Evolutionary conservation across 331 rosid genomes (phyloP).

Genomic region (Malus hybrid): DNA sequence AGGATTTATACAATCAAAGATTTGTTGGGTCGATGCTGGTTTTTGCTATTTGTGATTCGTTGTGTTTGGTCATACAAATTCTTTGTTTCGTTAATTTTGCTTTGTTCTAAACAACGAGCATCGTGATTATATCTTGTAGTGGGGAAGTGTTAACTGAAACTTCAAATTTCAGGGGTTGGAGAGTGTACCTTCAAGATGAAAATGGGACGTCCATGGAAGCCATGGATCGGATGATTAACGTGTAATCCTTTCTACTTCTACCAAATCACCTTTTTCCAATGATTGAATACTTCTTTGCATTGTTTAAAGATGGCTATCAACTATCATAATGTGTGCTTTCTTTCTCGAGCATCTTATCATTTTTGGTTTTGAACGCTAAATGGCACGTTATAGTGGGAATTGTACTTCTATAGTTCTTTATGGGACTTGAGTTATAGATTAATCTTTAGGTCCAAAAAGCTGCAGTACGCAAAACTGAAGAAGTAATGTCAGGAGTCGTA

Average conservation of each 20-base stretch:
- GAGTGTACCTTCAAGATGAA: slow-evolving; percentile 87
- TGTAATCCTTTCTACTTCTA: slow-evolving; percentile 33
- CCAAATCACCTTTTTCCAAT: background rate
- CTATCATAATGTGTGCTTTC: background rate
- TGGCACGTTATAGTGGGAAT: no score
- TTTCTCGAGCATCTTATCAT: background rate
- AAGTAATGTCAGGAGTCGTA: no score
- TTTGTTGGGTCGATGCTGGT: no score
- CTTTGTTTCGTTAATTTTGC: no score
- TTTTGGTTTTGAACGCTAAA: background rate
- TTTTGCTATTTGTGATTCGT: no score
- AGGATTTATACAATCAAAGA: no score
- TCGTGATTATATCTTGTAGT: no score
- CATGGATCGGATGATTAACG: slow-evolving; percentile 49
- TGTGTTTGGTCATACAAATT: no score
- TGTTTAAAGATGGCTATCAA: background rate
- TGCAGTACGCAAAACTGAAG: no score
- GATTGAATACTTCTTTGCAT: background rate
- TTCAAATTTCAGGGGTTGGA: slow-evolving; percentile 73
- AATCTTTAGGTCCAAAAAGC: background rate
- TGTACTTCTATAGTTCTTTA: no score
- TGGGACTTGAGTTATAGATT: no score
- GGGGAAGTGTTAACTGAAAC: background rate
- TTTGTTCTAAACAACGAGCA: no score
- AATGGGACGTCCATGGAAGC: slow-evolving; percentile 81